Conservation (phyloP, 495 filamentous ascomycete species). For the Neurospora hispaniola region DNA sequence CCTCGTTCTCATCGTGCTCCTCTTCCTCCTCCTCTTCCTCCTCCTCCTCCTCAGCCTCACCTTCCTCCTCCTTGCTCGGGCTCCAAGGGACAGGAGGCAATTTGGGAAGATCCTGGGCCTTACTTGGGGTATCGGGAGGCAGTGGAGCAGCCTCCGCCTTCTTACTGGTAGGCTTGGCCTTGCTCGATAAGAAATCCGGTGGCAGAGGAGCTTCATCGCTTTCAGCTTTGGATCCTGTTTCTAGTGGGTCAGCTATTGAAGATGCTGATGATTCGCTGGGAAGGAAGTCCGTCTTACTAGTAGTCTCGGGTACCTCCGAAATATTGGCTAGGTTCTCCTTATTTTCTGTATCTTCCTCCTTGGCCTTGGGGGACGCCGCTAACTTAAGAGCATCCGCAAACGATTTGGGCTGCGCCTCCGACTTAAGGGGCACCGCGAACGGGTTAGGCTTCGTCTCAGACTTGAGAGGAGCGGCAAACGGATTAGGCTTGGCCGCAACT, state of each 20-base stretch:
- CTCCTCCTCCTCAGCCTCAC: constrained; percentile 19
- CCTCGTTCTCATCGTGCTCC: constrained; percentile 24
- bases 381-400: background rate
- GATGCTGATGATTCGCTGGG: constrained; percentile 60
- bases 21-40: constrained; percentile 21
- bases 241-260: constrained; percentile 36
- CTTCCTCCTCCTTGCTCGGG: constrained; percentile 16
- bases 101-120: constrained; percentile 5
- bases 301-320: constrained; percentile 55
- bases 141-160: constrained; percentile 11
- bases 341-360: constrained; percentile 21
- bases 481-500: background rate
- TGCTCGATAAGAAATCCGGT: constrained; percentile 6
- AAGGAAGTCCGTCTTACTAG: constrained; percentile 54
- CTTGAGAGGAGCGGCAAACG: background rate
- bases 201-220: constrained; percentile 21
- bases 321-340: constrained; percentile 24
- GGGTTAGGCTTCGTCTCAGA: background rate
- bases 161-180: constrained; percentile 6
- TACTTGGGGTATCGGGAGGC: constrained; percentile 12
- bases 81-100: constrained; percentile 19
- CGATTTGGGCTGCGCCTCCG: background rate
- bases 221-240: constrained; percentile 22
- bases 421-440: background rate
- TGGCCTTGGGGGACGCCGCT: constrained; percentile 21